phyloP scores from a whole-genome alignment of 805 yeast species.

The Lachancea sp. region DNA sequence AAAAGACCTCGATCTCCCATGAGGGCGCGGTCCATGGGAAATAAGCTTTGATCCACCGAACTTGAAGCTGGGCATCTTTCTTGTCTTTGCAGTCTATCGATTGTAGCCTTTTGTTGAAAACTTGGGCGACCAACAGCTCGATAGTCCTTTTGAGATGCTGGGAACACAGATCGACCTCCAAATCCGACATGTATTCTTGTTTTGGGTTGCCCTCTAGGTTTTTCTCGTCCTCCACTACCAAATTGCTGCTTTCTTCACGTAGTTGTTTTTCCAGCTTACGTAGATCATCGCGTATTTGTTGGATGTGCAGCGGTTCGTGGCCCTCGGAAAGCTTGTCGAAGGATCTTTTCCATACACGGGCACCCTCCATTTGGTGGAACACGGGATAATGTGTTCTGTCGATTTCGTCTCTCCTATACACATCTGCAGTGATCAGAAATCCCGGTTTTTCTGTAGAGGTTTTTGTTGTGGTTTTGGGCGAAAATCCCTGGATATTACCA shows the following conservation, averaged over 20 bases:
- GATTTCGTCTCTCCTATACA: slow-evolving; percentile 89
- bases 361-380: slow-evolving; percentile 98
- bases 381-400: slow-evolving; percentile 96
- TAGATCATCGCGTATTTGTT: slow-evolving; percentile 51
- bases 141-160: slow-evolving; percentile 79
- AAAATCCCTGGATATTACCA: slow-evolving; percentile 8
- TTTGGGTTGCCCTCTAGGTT: slow-evolving; percentile 65
- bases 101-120: slow-evolving; percentile 46
- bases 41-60: slow-evolving; percentile 91
- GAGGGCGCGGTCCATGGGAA: slow-evolving; percentile 99
- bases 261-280: slow-evolving; percentile 49
- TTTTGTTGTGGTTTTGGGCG: not conserved
- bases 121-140: slow-evolving; percentile 75
- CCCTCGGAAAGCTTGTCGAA: slow-evolving; percentile 19
- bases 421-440: slow-evolving; percentile 90
- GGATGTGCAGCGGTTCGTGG: slow-evolving; percentile 30
- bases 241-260: slow-evolving; percentile 34
- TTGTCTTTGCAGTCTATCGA: slow-evolving; percentile 45
- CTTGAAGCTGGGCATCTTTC: slow-evolving; percentile 43
- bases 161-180: slow-evolving; percentile 63
- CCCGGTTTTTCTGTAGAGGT: slow-evolving; percentile 48
- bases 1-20: slow-evolving; percentile 98
- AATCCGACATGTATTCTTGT: slow-evolving; percentile 66
- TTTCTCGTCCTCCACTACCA: slow-evolving; percentile 71
- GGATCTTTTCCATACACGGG: slow-evolving; percentile 67